Evolutionary conservation across 306 rosid genomes (phyloP).

Genomic region (Fagus sylvatica): DNA sequence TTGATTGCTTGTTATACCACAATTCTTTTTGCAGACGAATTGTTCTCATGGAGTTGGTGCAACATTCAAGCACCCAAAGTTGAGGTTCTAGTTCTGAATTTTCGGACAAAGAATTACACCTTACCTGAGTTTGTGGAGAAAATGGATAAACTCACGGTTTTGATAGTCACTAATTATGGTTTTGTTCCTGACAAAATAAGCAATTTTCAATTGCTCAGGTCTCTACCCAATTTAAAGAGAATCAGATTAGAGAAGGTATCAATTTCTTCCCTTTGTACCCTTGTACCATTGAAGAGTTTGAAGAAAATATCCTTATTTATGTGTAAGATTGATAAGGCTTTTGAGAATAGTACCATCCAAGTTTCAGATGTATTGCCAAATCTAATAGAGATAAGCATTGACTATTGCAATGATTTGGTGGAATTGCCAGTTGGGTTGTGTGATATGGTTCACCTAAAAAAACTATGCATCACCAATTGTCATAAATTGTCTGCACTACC

Average conservation of each 20-base stretch:
- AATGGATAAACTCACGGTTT: slow-evolving; percentile 51
- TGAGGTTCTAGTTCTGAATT: slow-evolving; percentile 61
- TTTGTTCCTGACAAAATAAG: slow-evolving; percentile 29
- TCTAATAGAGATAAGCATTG: slow-evolving; percentile 34
- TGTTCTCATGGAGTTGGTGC: slow-evolving; percentile 46
- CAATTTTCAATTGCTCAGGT: slow-evolving; percentile 38
- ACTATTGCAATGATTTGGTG: slow-evolving; percentile 28
- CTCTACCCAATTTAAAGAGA: slow-evolving; percentile 43
- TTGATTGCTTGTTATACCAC: background rate
- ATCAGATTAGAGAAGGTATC: slow-evolving; percentile 47
- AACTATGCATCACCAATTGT: slow-evolving; percentile 32
- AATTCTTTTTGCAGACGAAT: slow-evolving; percentile 51
- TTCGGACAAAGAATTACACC: slow-evolving; percentile 35
- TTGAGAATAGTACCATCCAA: slow-evolving; percentile 11
- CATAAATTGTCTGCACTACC: slow-evolving; percentile 30
- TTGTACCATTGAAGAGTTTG: slow-evolving; percentile 11
- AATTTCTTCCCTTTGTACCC: slow-evolving; percentile 21
- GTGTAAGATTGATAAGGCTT: slow-evolving; percentile 33
- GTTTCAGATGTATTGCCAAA: slow-evolving; percentile 29
- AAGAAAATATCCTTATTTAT: slow-evolving; percentile 33
- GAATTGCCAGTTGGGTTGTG: slow-evolving; percentile 26
- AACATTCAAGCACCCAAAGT: slow-evolving; percentile 45
- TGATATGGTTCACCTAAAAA: slow-evolving; percentile 20
- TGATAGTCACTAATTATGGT: slow-evolving; percentile 45
- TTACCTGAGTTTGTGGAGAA: slow-evolving; percentile 44